A percentile compares a stretch with the other conserved stretches of the same genome.
Conservation (phyloP, 306 rosid species). For the Quillaja saponaria region DNA sequence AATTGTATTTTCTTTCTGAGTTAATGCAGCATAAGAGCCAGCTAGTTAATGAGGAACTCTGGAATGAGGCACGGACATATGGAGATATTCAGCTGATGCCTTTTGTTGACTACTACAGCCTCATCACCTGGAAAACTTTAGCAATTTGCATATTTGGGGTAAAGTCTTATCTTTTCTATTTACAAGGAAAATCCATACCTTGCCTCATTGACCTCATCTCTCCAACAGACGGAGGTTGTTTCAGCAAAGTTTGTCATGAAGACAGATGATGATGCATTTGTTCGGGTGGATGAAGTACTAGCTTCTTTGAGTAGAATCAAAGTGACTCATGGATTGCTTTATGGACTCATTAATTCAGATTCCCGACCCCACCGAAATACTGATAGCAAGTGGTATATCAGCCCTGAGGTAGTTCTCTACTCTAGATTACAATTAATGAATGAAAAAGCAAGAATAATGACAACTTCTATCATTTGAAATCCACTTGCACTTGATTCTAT, state of each 20-base stretch:
- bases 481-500: no score
- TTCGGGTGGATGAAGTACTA: slow-evolving; percentile 86
- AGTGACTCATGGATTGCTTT: slow-evolving; percentile 63
- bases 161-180: slow-evolving; percentile 41
- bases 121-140: slow-evolving; percentile 95
- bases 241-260: slow-evolving; percentile 94
- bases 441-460: no score
- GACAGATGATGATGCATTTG: slow-evolving; percentile 98
- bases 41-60: slow-evolving; percentile 88
- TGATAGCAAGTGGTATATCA: slow-evolving; percentile 96
- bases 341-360: slow-evolving; percentile 88
- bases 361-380: slow-evolving; percentile 82
- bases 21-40: slow-evolving; percentile 86
- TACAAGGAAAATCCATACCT: slow-evolving; percentile 22
- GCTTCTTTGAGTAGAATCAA: slow-evolving; percentile 63
- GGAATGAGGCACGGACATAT: slow-evolving; percentile 92
- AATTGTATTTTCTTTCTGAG: slow-evolving; percentile 36
- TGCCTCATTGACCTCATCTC: slow-evolving; percentile 37
- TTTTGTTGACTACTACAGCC: slow-evolving; percentile 93
- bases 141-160: slow-evolving; percentile 97
- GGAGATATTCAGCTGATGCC: slow-evolving; percentile 97
- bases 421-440: neutral
- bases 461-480: no score
- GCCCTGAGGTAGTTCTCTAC: slow-evolving; percentile 62
- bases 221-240: slow-evolving; percentile 88